Evolutionary conservation across 2,329 filamentous ascomycete genomes (phyloP).

Genomic region (Fusarium foetens): DNA sequence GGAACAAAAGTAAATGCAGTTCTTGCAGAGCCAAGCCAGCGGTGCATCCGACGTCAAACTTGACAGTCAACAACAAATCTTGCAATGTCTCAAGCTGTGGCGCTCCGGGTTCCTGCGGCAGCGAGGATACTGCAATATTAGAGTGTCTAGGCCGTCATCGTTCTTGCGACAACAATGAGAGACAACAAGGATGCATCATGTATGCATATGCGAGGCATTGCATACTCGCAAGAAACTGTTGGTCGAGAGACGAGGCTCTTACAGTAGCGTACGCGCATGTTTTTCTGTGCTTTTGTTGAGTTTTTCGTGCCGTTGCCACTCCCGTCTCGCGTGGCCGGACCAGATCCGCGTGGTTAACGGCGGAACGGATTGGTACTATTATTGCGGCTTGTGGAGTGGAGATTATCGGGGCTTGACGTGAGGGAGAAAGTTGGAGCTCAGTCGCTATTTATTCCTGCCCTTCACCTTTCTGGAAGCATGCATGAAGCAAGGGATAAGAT

Average conservation of each 20-base stretch:
- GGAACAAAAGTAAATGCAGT: not conserved
- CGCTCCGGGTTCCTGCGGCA: constrained; percentile 37
- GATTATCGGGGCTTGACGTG: constrained; percentile 28
- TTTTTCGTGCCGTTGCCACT: constrained; percentile 10
- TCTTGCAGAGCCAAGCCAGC: not conserved
- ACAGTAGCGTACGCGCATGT: constrained; percentile 14
- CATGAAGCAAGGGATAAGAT: constrained; percentile 31
- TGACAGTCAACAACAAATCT: not conserved
- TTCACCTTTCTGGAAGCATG: constrained; percentile 11
- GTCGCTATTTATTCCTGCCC: not conserved
- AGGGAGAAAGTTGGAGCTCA: constrained; percentile 26
- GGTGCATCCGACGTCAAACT: not conserved
- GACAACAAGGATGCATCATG: constrained; percentile 18
- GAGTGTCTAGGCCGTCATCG: constrained; percentile 3
- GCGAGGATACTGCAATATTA: constrained; percentile 18
- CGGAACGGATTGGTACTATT: constrained; percentile 13
- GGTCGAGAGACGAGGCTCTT: constrained; percentile 15
- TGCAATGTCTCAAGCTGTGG: constrained; percentile 13
- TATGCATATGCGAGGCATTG: constrained; percentile 21
- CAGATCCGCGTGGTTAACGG: constrained; percentile 26
- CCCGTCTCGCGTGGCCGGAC: constrained; percentile 29
- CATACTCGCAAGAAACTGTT: constrained; percentile 4
- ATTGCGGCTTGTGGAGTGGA: constrained; percentile 8
- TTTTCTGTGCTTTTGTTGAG: constrained; percentile 18
- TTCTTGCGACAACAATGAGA: constrained; percentile 24